Evolutionary conservation across 805 yeast genomes (phyloP), one percentile per base, ranked within the genome.

Genomic region (Candida sonorensis): DNA sequence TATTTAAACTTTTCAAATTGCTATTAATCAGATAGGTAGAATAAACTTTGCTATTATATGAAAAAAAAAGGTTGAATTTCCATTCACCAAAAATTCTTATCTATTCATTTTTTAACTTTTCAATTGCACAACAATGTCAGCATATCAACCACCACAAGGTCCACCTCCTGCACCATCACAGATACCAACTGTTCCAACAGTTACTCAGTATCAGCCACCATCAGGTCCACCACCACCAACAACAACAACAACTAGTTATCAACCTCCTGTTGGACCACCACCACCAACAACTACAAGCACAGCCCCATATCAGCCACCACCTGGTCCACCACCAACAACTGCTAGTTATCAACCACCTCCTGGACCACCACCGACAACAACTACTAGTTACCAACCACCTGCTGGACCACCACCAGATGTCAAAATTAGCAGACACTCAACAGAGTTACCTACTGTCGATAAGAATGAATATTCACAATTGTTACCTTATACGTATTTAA

Each of bases 401-500:
- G 21, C 21, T 21, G 27, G 29, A 7, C 25, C 22, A 13, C 27
- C 35, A 21, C 23, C 23, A 7, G 20, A 6, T 21, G 5, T 21
- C 6, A 7, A 19, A 19, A 8, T 10, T 13, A n/a, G 7, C 8
- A 32, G 22, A 18, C 13, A 18, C n/a, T 31, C 24, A n/a, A 34
- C 42, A 9, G 37, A 40, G 1, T 17, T 42, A 10, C 15, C 23
- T 6, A 17, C 38, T 11, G 8, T 36, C 4, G 34, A 21, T 20
- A 21, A 29, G 19, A 40, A 40, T 5, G 50, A 44, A 18, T 48
- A 48, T 18, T 24, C 22, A 10, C 31, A 33, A 10, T 29, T 48
- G 13, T 23, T 48, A 26, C 46, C 40, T 15, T 35, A 32, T 26
- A 40, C 43, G 8, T 46, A 43, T 25, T 17, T 40, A n/a, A 46